These are phyloP conservation scores for Venturia oleaginea DNA, from an alignment of 2,329 filamentous ascomycete genomes.

Conservation along the genomic window DNA sequence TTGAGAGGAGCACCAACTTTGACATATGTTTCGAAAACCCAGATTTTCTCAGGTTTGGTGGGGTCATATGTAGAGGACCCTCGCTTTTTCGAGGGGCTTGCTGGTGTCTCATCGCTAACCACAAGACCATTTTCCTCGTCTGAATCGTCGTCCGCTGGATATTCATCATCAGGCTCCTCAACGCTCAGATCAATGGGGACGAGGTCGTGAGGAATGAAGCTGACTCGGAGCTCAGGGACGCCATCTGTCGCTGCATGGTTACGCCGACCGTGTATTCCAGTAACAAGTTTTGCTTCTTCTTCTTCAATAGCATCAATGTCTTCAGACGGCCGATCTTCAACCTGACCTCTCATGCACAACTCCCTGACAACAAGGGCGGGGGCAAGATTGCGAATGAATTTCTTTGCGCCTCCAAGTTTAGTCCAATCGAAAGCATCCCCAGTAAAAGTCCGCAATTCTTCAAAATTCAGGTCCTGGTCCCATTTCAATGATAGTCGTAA, in stretches of 20 bases:
- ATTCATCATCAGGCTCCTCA: constrained; percentile 65
- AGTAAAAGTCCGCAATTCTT: constrained; percentile 62
- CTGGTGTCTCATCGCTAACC: constrained; percentile 25
- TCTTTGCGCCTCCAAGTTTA: constrained; percentile 66
- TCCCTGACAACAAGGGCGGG: constrained; percentile 63
- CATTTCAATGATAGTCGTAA: constrained; percentile 49
- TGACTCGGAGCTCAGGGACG: constrained; percentile 66
- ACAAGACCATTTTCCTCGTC: constrained; percentile 24
- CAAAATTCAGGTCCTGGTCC: constrained; percentile 55
- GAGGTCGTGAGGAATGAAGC: constrained; percentile 66
- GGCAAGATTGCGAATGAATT: constrained; percentile 73
- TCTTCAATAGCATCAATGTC: constrained; percentile 33
- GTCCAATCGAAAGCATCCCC: constrained; percentile 81
- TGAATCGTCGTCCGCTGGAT: constrained; percentile 29
- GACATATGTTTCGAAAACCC: constrained; percentile 58
- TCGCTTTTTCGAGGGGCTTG: constrained; percentile 36
- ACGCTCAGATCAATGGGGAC: constrained; percentile 67
- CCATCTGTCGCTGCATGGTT: constrained; percentile 66
- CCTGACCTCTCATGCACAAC: constrained; percentile 31
- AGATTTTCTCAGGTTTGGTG: constrained; percentile 53
- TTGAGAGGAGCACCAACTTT: constrained; percentile 56
- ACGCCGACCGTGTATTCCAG: constrained; percentile 57
- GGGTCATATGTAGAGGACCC: constrained; percentile 52
- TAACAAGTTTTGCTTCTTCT: constrained; percentile 48
- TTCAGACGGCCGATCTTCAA: constrained; percentile 15